Evolutionary conservation across 1,139 yeast genomes (phyloP), one percentile per base, ranked within the genome.

Genomic region (Saccharomyces hybrid): DNA sequence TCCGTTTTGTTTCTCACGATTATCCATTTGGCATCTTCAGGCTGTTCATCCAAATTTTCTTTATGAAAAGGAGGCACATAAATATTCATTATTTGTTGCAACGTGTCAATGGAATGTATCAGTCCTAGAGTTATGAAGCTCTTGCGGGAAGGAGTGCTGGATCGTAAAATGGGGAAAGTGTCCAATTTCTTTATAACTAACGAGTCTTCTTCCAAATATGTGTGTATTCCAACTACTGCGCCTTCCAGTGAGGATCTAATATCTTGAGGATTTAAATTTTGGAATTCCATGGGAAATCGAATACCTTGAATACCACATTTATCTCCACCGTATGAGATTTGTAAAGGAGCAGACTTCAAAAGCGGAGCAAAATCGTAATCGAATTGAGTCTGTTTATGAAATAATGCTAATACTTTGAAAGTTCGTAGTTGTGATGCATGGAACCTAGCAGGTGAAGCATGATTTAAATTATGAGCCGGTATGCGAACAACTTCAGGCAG

Each of bases 1-100:
- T 83, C 88, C 1, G 89, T 81, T 47, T 83, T 79, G 1, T 95
- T 95, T 59, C 88, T 78, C 0, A 82, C 76, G 0, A 88, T 57
- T 0, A 86, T 57, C 50, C 83, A 64, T 49, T 75, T 74, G 48
- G 64, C 64, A 0, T 74, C 73, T 1, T 67, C 59, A 5, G 59
- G 52, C 8, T 48, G 19, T 48, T 24, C 44, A 11, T 14, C 28
- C 7, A 50, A 7, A 1, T 32, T 52, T 6, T 49, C 47, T 11
- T 56, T 53, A 3, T 53, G 31, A 32, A 50, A 54, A 2, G 54
- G 54, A 0, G 95, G 89, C 0, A 86, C 71, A 61, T 87, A 83
- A 1, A 89, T 55, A 57, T 86, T 83, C 52, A 87, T 64, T 34
- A 71, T 64, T 8, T 71, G 66, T 1, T 71, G 64, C 0, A 59